Evolutionary conservation across 2,329 filamentous ascomycete genomes (phyloP), one percentile per base, ranked within the genome.

Genomic region (Myriosclerotinia curreyana): DNA sequence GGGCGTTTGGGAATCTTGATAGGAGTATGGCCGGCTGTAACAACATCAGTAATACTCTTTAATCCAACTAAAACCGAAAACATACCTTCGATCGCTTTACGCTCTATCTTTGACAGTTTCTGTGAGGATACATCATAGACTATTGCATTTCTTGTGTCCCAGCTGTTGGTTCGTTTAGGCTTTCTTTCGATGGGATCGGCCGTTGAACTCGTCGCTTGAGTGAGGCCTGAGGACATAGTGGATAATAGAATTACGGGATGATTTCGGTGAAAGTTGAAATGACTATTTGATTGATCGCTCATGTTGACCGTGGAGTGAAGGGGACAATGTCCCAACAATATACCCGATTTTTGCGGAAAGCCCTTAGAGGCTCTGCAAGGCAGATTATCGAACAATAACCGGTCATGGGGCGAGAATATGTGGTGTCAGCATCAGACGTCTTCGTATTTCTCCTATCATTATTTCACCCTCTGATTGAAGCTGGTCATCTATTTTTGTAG

Each of bases 91-190:
- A 53, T 42, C 5, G 17, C 38, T 51, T 52, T 38, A 28, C 36
- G 46, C 17, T 60, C 36, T 42, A 17, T 28, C 58, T 28, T 60
- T 8, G 7, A 40, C 3, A 60, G 22, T 6, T 4, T 53, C 22
- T 60, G 58, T 42, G 22, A 40, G 25, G 58, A 60, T 22, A 60
- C 46, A 38, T 60, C 58, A 22, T 60, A 60, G 22, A 53, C 46
- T 31, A 60, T 60, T 8, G 58, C 58, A 50, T 52, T 28, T 7
- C 15, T 52, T 1, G 8, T 40, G 9, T 60, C 58, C 58, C 58
- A 60, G 34, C 22, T 52, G 20, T 52, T 60, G 34, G n/a, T 28
- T 52, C 46, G 58, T 60, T 53, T 53, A 11, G 34, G 34, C 42
- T 58, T 58, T 6, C 31, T 48, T 2, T 48, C 55, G 6, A 20